A percentile compares a stretch with the other conserved stretches of the same genome.
Evolutionary conservation across 768 basidiomycete genomes (phyloP).

Genomic region (Trametes coccinea): DNA sequence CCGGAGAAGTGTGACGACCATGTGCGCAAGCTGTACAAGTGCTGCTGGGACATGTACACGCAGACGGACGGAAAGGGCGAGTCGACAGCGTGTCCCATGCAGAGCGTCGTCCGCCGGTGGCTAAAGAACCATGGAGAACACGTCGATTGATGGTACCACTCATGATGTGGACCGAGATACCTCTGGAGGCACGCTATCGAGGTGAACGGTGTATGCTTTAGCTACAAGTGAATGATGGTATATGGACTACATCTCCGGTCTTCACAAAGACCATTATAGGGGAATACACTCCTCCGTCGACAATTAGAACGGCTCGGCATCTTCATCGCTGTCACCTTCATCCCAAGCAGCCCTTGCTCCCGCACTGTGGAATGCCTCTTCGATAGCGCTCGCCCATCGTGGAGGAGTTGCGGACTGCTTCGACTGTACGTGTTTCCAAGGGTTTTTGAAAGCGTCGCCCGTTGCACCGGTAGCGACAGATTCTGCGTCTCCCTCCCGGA

Average conservation of each 20-base stretch:
- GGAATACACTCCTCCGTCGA: too few relatives aligned
- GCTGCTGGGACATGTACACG: conserved; percentile 62
- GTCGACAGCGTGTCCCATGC: conserved; percentile 65
- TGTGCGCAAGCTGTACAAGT: conserved; percentile 56
- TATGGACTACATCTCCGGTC: too few relatives aligned
- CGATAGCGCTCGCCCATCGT: neutral
- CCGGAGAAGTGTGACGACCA: conserved; percentile 61
- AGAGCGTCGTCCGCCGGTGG: conserved; percentile 56
- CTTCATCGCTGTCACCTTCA: neutral
- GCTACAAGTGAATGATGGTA: too few relatives aligned
- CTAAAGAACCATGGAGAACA: conserved; percentile 49
- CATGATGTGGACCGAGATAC: neutral
- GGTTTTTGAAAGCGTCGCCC: conserved; percentile 7
- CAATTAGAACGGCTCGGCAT: neutral
- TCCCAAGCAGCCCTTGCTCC: conserved; percentile 4
- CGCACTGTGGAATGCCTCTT: neutral
- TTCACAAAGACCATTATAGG: too few relatives aligned
- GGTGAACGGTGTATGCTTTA: too few relatives aligned
- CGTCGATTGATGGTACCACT: neutral
- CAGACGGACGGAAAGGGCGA: conserved; percentile 38
- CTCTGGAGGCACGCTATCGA: too few relatives aligned
- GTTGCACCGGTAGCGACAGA: conserved; percentile 6
- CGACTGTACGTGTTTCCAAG: conserved; percentile 6
- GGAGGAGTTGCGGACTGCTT: neutral
- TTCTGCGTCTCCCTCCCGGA: neutral